Evolutionary conservation across 352 stramenopile species (phyloP).

Genomic region (Phytopythium mirpurense): DNA sequence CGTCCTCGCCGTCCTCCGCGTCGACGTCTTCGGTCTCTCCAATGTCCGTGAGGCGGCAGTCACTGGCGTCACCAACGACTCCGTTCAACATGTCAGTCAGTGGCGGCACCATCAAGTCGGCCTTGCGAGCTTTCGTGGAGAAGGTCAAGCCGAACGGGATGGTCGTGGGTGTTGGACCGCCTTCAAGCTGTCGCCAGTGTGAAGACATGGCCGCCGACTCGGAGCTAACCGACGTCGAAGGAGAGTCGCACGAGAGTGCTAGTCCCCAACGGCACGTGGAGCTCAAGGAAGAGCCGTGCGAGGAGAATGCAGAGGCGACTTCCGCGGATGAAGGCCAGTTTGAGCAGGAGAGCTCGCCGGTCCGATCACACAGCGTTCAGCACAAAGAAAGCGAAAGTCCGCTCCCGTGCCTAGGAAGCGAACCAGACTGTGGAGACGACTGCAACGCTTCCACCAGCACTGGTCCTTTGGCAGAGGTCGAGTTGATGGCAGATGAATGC

Average conservation of each 20-base stretch:
- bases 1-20: not conserved
- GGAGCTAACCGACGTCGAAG: not conserved
- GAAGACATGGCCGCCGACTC: not conserved
- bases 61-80: not conserved
- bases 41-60: not conserved
- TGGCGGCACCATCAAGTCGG: not conserved
- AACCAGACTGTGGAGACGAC: not conserved
- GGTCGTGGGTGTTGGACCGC: not conserved
- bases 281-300: not conserved
- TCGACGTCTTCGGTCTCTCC: slow-evolving; percentile 2
- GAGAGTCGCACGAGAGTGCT: not conserved
- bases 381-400: not conserved
- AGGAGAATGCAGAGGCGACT: not conserved
- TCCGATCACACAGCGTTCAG: not conserved
- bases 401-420: no score
- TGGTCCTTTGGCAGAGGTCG: no score
- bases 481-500: no score
- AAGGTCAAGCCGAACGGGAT: slow-evolving; percentile 1
- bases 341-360: not conserved
- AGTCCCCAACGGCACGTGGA: not conserved
- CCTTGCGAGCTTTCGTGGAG: not conserved
- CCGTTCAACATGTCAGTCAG: no score
- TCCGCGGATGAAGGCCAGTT: not conserved
- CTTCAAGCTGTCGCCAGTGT: not conserved
- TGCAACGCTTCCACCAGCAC: no score